A percentile compares a stretch with the other conserved stretches of the same genome.
phyloP scores from a whole-genome alignment of 306 rosid species.

The Spatholobus suberectus region DNA sequence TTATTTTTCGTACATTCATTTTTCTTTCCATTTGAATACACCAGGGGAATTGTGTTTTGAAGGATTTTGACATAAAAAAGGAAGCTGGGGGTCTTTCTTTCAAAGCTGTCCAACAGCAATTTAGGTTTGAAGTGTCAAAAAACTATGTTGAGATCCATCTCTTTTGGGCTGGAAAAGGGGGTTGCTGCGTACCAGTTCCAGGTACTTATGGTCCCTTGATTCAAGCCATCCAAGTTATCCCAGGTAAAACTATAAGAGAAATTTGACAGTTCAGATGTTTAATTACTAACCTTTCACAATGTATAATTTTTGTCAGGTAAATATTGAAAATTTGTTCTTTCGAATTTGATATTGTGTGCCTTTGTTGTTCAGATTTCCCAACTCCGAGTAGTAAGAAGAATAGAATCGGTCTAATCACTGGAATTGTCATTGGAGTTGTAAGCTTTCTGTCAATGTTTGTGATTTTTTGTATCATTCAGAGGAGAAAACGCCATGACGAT shows the following conservation, averaged over 20 bases:
- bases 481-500: conserved; percentile 50
- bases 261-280: conserved; percentile 6
- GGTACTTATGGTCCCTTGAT: conserved; percentile 78
- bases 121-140: conserved; percentile 56
- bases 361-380: conserved; percentile 54
- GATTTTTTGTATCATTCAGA: conserved; percentile 43
- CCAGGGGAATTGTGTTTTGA: conserved; percentile 60
- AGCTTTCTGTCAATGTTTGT: conserved; percentile 43
- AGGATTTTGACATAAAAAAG: conserved; percentile 69
- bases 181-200: conserved; percentile 68
- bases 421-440: conserved; percentile 67
- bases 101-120: conserved; percentile 43
- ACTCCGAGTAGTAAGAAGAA: conserved; percentile 59
- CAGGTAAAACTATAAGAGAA: conserved; percentile 54
- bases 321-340: neutral
- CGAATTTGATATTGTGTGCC: conserved; percentile 13
- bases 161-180: conserved; percentile 42
- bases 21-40: neutral
- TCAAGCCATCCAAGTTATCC: conserved; percentile 71
- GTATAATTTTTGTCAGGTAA: neutral
- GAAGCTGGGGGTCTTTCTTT: conserved; percentile 62
- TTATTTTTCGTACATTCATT: neutral
- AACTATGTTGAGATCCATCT: conserved; percentile 78
- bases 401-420: conserved; percentile 58
- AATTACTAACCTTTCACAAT: neutral